Base-by-base conservation (phyloP, 2,329 filamentous ascomycete genomes). In the Curvularia sp. region DNA sequence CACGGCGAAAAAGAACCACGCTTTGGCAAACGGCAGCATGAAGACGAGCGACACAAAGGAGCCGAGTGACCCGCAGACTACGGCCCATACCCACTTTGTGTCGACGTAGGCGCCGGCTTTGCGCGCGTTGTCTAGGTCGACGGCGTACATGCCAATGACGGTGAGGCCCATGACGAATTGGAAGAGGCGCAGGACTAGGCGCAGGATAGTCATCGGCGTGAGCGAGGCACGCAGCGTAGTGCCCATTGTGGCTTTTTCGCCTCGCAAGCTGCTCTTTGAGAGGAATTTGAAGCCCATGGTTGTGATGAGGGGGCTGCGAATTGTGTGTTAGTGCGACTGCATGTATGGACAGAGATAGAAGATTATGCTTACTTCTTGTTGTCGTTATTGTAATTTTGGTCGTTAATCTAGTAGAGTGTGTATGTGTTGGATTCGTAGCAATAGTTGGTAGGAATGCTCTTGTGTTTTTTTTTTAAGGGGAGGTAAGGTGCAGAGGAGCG, bases 121-220 rank as follows among this genome's bases (percentile, higher is more conserved):
- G 49, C 64, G 68, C 55, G 78, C 73, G 39, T 71, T 64, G 63
- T 76, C 54, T 46, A 79, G 69, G 31, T 78, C 75, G 22, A 80
- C 59, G 5, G 75, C 76, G 46, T 77, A 97, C 20, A 97, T 85
- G 0, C 90, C 93, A 64, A 89, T 88, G 54, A 95, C 89, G 1
- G 89, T 85, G 57, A 96, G 78, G 13, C 88, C 91, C 64, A 96
- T 83, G 57, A 90, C 84, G 71, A 97, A 88, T 71, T 94, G 91
- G 60, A 89, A 78, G 75, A 93, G 83, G 73, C 93, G 90, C n/a
- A 93, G 78, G 63, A 84, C 64, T 24, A 83, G 79, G 71, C 89
- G 89, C 65, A 82, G 38, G 42, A 61, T 57, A 52, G 54, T 55
- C 24, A 62, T 59, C 24, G 65, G 18, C 33, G 62, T 66, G 44